Percentiles rank a stretch among this genome's conserved stretches.
phyloP scores from a whole-genome alignment of 768 basidiomycete genomes.

The Termitomyces sp. region DNA sequence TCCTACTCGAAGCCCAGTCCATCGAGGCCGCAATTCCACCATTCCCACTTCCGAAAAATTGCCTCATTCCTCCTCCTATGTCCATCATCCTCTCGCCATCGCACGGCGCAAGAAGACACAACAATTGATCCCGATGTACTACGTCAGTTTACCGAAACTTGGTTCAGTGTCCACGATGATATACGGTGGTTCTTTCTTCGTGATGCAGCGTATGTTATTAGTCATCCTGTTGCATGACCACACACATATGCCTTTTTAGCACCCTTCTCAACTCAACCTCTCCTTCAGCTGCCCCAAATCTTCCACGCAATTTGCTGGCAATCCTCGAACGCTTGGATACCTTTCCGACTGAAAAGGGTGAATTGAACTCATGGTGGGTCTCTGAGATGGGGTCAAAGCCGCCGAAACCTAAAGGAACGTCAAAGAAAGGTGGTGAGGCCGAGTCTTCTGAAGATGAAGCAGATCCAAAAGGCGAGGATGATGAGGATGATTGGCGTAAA shows the following conservation, averaged over 20 bases:
- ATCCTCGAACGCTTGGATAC: constrained; percentile 63
- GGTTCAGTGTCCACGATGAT: constrained; percentile 77
- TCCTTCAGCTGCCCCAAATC: constrained; percentile 27
- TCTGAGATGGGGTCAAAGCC: constrained; percentile 57
- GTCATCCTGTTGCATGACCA: not conserved
- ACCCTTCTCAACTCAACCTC: constrained; percentile 25
- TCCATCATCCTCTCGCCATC: constrained; percentile 38
- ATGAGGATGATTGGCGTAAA: constrained; percentile 71
- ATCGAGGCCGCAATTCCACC: constrained; percentile 58
- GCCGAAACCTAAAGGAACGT: constrained; percentile 35
- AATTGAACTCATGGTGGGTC: constrained; percentile 79
- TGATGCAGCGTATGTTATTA: constrained; percentile 55
- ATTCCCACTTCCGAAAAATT: constrained; percentile 61
- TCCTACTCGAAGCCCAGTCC: constrained; percentile 41
- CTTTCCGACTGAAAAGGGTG: constrained; percentile 65
- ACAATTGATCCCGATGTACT: constrained; percentile 54
- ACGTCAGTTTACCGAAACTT: constrained; percentile 58
- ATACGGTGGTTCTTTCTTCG: constrained; percentile 87
- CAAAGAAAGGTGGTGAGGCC: constrained; percentile 27
- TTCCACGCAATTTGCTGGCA: constrained; percentile 45
- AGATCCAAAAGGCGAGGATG: constrained; percentile 18
- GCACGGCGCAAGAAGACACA: constrained; percentile 19
- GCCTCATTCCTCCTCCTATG: constrained; percentile 55
- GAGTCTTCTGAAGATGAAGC: constrained; percentile 32
- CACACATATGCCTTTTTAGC: constrained; percentile 13